Evolutionary conservation across 2,329 filamentous ascomycete species (phyloP), one percentile per base, ranked within the genome.

Genomic region (Geosmithia flava): DNA sequence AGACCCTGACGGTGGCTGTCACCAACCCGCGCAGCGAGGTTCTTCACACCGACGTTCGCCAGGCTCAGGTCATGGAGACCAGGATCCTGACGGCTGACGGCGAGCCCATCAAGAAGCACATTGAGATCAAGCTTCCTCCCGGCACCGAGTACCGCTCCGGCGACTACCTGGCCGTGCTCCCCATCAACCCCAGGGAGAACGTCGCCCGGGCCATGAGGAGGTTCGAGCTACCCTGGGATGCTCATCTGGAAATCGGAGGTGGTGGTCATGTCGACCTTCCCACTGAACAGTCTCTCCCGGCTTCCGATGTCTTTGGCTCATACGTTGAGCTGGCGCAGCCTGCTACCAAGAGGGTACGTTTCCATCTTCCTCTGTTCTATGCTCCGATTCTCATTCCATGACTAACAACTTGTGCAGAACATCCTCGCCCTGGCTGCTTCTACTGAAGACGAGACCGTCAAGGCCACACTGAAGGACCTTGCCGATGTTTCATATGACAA

Each of bases 241-340:
- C 78, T 3, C 71, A 75, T 51, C 63, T 85, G 33, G 45, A 53
- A 3, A 50, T 59, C 23, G 79, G 73, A 1, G 76, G 85, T 47
- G 63, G 67, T 15, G 61, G 66, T 1, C 66, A 66, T 33, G 71
- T 69, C 1, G 64, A 65, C 1, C 66, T 81, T 10, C 78, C 78
- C 0, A 70, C 70, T 0, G 64, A 70, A 37, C 65, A 65, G 1
- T 73, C 78, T 0, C 69, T 85, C 10, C 74, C 80, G 0, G 79
- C 78, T 0, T 67, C 68, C 15, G 76, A 80, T 47, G 64, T 87
- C 0, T 69, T 87, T 11, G 73, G 75, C 1, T 77, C 76, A 1
- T 86, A 85, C 51, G 75, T 87, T 11, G 84, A 88, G 61, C 69
- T 88, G 1, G 73, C 72, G 4, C 80, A 83, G 53, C 80, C 81